Base-by-base conservation (phyloP, 148 eudicot genomes). In the Euryodendron excelsum region DNA sequence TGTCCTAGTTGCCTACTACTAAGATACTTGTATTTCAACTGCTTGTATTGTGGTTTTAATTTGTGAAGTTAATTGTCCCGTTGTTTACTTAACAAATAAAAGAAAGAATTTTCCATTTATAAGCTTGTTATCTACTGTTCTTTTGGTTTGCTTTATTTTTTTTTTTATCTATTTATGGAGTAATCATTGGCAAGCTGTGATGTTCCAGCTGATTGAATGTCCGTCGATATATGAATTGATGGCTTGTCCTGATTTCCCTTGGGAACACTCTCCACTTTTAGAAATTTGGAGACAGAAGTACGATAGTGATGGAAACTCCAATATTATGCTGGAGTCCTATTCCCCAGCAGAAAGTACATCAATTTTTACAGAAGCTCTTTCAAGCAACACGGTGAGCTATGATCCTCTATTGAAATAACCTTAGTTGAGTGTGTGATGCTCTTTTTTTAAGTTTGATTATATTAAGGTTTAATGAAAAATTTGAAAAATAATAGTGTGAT, bases 211-310 rank as follows among this genome's bases (percentile, higher is more conserved):
- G 53, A 85, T 96, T 77, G 98, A 96, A 72, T 96, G 99, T 69
- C 98, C 99, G 13, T 96, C 99, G 71, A 84, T 96, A 52, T 96
- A 93, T 78, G 99, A 96, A 80, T 86, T 96, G 92, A 93, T 93
- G 99, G 89, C 94, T 44, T 90, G 86, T 80, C 90, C 82, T 56
- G 85, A 92, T 75, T 93, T 85, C 79, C 37, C 80, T 10, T 96
- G 99, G 99, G 82, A 91, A 82, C 88, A 93, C 74, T 73, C 67
- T 59, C 99, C 99, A 48, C 86, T 81, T 74, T 86, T 96, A 41
- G 90, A 96, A 83, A 83, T 96, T 69, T 96, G 99, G 99, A 89
- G 89, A 82, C 85, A 93, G 76, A 91, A 82, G 73, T 55, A 72
- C 53, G 87, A 82, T 79, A 82, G 79, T 76, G 87, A 87, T 87